Base-by-base conservation (phyloP, 768 basidiomycete species). In the Hortiboletus flavorubellus region DNA sequence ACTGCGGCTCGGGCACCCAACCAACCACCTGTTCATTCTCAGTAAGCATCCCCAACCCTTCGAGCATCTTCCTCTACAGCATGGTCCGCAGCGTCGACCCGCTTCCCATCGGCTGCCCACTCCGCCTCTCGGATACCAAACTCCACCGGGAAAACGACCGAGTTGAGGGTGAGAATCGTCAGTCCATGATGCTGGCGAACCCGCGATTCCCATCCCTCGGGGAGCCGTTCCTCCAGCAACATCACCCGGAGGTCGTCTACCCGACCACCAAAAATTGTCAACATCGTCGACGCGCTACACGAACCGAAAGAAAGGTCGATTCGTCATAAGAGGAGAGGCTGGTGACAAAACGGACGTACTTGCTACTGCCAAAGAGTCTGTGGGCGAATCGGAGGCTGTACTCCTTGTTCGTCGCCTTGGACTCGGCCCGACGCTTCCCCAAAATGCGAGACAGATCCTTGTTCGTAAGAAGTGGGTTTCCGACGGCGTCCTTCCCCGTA, bases 201-300 rank as follows among this genome's bases (percentile, higher is more conserved):
- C 21, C 78, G 72, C 0, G 87, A 76, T 64, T 89, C 86, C 86
- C 87, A 91, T 21, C 82, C 82, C 0, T 84, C 75, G 2, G 84
- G 84, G 26, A 91, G 64, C 21, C 87, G 80, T 60, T 91, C 89
- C 48, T 91, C 85, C 5, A 73, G 63, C 23, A 91, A 69, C 44
- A 88, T 61, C 1, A 77, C 58, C 39, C 77, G 71, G 31, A 90
- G 61, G 51, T 85, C 85, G 7, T 73, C 67, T 11, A 84, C 64
- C 30, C 76, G 73, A 1, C 88, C 34, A 14, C 34, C 34, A 21
- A 21, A 21, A 21, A 21, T 21, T 21, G 26, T 80, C 15, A 86
- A 68, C 46, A 91, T 58, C 0, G 86, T 85, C 0, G 85, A 80
- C 0, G 83, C 76, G 68, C 86, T 89, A 54, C 11, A 30, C 30